phyloP scores from a whole-genome alignment of 257 asterid genomes.

The Nicotiana tabacum region DNA sequence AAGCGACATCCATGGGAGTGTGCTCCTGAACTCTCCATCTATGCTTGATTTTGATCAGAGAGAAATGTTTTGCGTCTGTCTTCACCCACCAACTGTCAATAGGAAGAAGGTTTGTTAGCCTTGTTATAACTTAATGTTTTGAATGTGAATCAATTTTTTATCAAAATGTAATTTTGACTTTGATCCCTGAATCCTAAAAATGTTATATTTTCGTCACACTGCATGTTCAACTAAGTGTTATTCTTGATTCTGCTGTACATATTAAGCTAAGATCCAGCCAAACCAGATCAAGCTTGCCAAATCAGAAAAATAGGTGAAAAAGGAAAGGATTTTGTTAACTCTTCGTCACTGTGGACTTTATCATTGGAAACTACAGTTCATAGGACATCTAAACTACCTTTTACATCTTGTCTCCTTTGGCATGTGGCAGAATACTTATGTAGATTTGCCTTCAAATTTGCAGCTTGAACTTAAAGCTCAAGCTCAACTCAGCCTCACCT shows the following conservation, averaged over 20 bases:
- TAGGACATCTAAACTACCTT: neutral
- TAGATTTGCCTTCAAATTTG: neutral
- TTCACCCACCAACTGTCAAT: conserved; percentile 50
- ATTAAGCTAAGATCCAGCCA: neutral
- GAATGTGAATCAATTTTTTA: neutral
- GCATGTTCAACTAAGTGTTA: neutral
- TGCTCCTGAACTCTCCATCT: conserved; percentile 67
- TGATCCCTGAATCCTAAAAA: neutral
- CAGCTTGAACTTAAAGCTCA: too few species aligned
- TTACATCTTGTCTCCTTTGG: neutral
- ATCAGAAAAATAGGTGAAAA: neutral
- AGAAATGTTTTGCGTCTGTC: conserved; percentile 73
- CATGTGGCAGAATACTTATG: neutral
- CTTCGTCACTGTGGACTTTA: neutral
- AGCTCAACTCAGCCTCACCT: too few species aligned
- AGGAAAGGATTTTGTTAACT: neutral
- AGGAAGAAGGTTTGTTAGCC: conserved; percentile 42
- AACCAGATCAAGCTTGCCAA: conserved; percentile 2
- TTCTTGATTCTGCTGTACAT: neutral
- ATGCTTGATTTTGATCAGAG: conserved; percentile 68
- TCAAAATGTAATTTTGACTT: neutral
- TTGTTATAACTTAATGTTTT: neutral
- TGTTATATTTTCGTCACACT: neutral
- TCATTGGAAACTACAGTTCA: neutral
- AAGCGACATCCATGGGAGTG: conserved; percentile 47